These are phyloP conservation scores for Neurospora sp. DNA, from an alignment of 2,329 filamentous ascomycete species.

Conservation along the genomic window DNA sequence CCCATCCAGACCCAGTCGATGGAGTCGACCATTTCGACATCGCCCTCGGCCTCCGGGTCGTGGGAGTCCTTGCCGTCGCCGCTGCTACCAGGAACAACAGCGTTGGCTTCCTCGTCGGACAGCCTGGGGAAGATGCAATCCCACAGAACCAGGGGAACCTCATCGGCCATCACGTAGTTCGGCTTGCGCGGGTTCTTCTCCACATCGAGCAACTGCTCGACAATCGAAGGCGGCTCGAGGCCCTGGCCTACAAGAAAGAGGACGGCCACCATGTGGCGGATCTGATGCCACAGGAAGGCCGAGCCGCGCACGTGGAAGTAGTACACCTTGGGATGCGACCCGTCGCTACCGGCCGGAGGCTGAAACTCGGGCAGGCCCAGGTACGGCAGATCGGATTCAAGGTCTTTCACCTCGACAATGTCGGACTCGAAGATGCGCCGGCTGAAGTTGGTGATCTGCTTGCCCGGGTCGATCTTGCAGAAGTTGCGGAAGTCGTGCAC, in stretches of 20 bases:
- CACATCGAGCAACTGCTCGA: constrained; percentile 68
- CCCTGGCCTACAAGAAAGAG: constrained; percentile 90
- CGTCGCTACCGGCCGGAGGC: constrained; percentile 19
- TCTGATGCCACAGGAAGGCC: constrained; percentile 97
- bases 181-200: constrained; percentile 64
- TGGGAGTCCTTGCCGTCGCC: constrained; percentile 22
- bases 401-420: constrained; percentile 59
- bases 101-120: constrained; percentile 8
- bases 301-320: constrained; percentile 82
- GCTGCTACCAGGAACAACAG: background rate
- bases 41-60: constrained; percentile 22
- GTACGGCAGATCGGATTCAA: constrained; percentile 45
- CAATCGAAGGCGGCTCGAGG: constrained; percentile 64
- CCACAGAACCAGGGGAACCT: constrained; percentile 87
- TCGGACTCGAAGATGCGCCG: constrained; percentile 71
- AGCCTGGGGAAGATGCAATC: constrained; percentile 76
- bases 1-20: constrained; percentile 74
- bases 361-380: constrained; percentile 37
- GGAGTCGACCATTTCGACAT: constrained; percentile 38
- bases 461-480: constrained; percentile 84
- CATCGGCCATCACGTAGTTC: constrained; percentile 81
- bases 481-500: constrained; percentile 93
- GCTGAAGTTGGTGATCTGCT: constrained; percentile 78
- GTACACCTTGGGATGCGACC: constrained; percentile 57
- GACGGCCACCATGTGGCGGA: constrained; percentile 84